Conservation (phyloP, 140 eudicot genomes). For the Oenanthe javanica region DNA sequence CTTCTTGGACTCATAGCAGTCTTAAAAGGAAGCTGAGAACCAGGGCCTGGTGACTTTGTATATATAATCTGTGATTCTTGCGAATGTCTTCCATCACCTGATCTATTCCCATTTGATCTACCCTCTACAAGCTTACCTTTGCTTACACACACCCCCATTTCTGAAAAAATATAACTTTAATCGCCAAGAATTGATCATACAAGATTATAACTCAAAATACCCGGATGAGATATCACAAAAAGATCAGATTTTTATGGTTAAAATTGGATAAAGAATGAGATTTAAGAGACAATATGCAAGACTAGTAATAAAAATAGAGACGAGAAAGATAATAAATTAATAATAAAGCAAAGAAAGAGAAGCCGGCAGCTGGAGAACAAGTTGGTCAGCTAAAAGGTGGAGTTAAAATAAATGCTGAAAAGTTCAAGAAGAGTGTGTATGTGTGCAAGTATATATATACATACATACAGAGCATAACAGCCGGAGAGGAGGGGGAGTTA, state of each 20-base stretch:
- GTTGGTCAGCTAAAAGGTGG: neutral
- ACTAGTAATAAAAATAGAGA: neutral
- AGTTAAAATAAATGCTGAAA: constrained; percentile 4
- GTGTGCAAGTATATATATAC: too few species aligned
- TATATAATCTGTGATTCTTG: constrained; percentile 37
- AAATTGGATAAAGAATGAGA: neutral
- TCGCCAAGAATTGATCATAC: neutral
- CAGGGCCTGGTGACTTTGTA: constrained; percentile 58
- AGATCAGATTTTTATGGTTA: neutral
- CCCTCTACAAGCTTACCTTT: constrained; percentile 19
- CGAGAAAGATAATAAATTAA: neutral
- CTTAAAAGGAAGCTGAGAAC: constrained; percentile 32
- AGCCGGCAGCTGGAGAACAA: constrained; percentile 10
- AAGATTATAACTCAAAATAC: neutral
- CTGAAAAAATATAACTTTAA: neutral
- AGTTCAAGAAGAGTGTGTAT: constrained; percentile 4
- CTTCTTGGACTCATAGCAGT: constrained; percentile 44
- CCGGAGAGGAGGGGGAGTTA: neutral
- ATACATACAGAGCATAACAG: neutral
- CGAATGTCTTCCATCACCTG: constrained; percentile 26
- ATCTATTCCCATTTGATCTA: constrained; percentile 18
- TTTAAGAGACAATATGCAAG: neutral
- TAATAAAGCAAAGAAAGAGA: neutral
- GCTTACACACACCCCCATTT: constrained; percentile 65
- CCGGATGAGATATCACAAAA: constrained; percentile 1